Evolutionary conservation across 495 filamentous ascomycete species (phyloP).

Genomic region (Hyaloscypha finlandica): DNA sequence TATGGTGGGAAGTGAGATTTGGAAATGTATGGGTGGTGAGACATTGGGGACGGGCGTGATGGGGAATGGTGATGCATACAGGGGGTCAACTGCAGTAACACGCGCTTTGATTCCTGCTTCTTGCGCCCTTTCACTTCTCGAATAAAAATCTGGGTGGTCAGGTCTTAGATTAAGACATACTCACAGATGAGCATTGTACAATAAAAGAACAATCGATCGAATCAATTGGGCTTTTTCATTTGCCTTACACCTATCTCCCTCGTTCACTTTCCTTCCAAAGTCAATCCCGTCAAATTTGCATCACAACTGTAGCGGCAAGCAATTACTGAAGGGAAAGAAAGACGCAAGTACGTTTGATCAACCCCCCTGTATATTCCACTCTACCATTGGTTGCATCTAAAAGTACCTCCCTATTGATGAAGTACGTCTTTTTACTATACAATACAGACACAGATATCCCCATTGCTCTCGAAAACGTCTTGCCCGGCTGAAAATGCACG

Average conservation of each 20-base stretch:
- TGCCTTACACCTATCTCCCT: too few relatives aligned
- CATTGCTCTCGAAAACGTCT: background rate
- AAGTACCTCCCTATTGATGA: too few relatives aligned
- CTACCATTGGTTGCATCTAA: background rate
- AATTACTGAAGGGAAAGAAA: too few relatives aligned
- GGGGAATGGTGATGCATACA: background rate
- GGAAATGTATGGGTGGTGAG: background rate
- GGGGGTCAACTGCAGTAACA: constrained; percentile 24
- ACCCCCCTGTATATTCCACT: background rate
- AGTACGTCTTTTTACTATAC: background rate
- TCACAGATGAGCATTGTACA: background rate
- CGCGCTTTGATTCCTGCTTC: constrained; percentile 39
- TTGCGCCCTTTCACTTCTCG: background rate
- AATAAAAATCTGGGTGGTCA: background rate
- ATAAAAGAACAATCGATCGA: background rate
- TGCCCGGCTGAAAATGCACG: background rate
- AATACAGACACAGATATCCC: background rate
- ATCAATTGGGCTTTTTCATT: background rate
- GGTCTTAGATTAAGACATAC: background rate
- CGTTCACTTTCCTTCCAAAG: too few relatives aligned
- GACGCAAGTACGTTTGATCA: too few relatives aligned
- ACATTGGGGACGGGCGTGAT: background rate
- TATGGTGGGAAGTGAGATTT: background rate
- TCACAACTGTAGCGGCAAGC: too few relatives aligned
- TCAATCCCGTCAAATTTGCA: too few relatives aligned